These are phyloP conservation scores for apple (Malus domestica) DNA, from an alignment of 306 rosid genomes.

Conservation along the genomic window DNA sequence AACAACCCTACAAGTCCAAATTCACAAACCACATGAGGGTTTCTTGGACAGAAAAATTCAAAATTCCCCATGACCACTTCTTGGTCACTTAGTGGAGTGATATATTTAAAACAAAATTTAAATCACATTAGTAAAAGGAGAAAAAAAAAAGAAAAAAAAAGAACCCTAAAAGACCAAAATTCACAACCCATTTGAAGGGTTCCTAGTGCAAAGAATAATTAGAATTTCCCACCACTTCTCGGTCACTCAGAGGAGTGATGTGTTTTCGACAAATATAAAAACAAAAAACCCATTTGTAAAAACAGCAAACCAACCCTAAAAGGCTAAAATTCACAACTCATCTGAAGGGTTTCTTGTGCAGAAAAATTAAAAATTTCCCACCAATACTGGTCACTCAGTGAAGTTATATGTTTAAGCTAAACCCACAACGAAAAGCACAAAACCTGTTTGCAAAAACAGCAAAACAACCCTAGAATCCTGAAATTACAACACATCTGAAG, in stretches of 20 bases:
- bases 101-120: neutral
- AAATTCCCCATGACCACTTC: neutral
- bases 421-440: neutral
- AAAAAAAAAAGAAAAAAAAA: neutral
- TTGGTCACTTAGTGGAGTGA: neutral
- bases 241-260: constrained; percentile 13
- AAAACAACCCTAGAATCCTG: neutral
- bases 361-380: neutral
- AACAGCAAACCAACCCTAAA: neutral
- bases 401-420: constrained; percentile 7
- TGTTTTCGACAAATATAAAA: neutral
- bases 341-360: neutral
- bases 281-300: neutral
- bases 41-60: neutral
- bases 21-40: constrained; percentile 7
- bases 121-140: neutral
- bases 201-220: neutral
- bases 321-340: neutral
- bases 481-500: neutral
- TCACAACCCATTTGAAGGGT: neutral
- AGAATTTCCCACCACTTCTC: neutral
- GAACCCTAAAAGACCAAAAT: neutral
- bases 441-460: neutral
- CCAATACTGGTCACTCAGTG: neutral
- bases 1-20: neutral